A percentile compares a stretch with the other conserved stretches of the same genome.
Conservation (phyloP, 768 basidiomycete genomes). For the Pholiota microspora region DNA sequence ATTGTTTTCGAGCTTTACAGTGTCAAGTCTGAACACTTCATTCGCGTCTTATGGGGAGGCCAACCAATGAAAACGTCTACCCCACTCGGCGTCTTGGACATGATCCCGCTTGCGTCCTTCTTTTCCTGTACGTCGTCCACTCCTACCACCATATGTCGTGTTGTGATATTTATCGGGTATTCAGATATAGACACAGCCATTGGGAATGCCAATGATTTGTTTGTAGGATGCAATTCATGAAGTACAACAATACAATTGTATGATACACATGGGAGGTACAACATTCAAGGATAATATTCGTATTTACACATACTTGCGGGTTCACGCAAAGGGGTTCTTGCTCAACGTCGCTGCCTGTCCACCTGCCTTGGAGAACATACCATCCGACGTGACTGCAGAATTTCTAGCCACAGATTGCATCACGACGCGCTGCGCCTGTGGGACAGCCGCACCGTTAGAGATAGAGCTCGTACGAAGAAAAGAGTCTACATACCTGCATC, state of each 20-base stretch:
- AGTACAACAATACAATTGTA: too few relatives aligned
- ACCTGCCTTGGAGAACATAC: constrained; percentile 8
- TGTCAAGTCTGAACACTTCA: constrained; percentile 25
- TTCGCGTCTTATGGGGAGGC: constrained; percentile 52
- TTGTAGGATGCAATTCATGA: constrained; percentile 26
- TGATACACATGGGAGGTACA: too few relatives aligned
- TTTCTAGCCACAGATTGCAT: constrained; percentile 21
- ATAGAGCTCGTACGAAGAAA: neutral
- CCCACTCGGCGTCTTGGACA: constrained; percentile 42
- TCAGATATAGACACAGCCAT: constrained; percentile 40
- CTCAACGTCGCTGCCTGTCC: constrained; percentile 13
- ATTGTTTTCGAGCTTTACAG: constrained; percentile 47
- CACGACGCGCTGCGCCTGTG: constrained; percentile 20
- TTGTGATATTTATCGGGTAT: too few relatives aligned
- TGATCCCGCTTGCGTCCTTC: constrained; percentile 41
- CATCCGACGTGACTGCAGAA: constrained; percentile 15
- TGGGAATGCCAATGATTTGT: constrained; percentile 33
- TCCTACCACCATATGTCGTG: too few relatives aligned
- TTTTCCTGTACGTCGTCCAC: constrained; percentile 35
- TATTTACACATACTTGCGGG: too few relatives aligned
- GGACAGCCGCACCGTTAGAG: neutral
- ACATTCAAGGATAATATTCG: too few relatives aligned
- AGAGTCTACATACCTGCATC: constrained; percentile 5
- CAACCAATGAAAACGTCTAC: constrained; percentile 49
- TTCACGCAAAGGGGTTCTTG: neutral